phyloP scores from a whole-genome alignment of 2,329 filamentous ascomycete genomes.

The Aspergillus sp. region DNA sequence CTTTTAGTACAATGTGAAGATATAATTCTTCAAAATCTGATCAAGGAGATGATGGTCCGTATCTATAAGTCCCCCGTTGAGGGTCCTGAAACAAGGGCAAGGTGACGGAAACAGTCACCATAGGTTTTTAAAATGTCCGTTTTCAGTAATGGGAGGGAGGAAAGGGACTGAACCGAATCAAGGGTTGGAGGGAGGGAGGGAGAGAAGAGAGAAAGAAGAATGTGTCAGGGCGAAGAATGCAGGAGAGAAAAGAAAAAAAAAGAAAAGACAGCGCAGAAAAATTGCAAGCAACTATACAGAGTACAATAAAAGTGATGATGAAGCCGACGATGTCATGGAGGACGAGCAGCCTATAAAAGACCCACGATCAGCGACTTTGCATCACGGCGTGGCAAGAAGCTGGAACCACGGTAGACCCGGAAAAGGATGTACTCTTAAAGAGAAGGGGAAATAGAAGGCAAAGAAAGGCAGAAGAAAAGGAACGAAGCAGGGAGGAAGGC shows the following conservation, averaged over 20 bases:
- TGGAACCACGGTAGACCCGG: not conserved
- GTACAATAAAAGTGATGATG: not conserved
- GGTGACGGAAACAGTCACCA: constrained; percentile 11
- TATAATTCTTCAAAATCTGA: too few species aligned
- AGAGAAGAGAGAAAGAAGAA: too few species aligned
- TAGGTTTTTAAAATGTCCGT: constrained; percentile 4
- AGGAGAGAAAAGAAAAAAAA: not conserved
- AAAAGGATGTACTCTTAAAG: not conserved
- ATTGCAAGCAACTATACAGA: not conserved
- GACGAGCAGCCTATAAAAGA: not conserved
- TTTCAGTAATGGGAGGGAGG: too few species aligned
- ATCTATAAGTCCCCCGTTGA: constrained; percentile 6
- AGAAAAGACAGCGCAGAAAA: not conserved
- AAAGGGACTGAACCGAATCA: not conserved
- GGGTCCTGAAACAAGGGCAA: constrained; percentile 1
- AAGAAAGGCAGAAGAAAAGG: not conserved
- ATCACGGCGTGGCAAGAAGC: not conserved
- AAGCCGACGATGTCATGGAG: too few species aligned
- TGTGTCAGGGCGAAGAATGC: too few species aligned
- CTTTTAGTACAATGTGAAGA: too few species aligned
- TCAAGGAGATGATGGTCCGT: not conserved
- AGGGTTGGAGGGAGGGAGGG: not conserved
- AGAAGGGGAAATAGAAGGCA: constrained; percentile 3
- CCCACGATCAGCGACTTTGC: not conserved
- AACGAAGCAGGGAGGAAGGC: not conserved